These are phyloP conservation scores for Magnusiomyces paraingens DNA, from an alignment of 1,139 yeast genomes.

Conservation along the genomic window DNA sequence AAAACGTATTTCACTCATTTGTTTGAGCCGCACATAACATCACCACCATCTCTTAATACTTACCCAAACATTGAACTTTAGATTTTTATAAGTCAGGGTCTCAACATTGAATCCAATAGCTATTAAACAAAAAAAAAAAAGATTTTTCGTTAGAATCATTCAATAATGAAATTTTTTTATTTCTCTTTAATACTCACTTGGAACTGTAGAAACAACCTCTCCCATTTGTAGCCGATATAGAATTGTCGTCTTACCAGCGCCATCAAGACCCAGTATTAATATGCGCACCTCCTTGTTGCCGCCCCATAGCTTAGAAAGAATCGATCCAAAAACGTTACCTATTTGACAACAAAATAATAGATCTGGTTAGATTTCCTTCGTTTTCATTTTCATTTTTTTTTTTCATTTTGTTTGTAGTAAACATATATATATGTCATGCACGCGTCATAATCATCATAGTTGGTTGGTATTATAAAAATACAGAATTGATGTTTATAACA, in stretches of 20 bases:
- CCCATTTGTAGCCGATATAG: conserved; percentile 87
- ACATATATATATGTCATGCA: too few relatives aligned
- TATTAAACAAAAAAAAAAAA: conserved; percentile 17
- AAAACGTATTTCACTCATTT: background rate
- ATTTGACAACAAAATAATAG: too few relatives aligned
- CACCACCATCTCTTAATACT: conserved; percentile 14
- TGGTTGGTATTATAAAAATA: too few relatives aligned
- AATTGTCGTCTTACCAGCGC: conserved; percentile 97
- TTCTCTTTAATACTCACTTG: conserved; percentile 38
- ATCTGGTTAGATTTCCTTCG: too few relatives aligned
- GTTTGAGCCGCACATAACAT: too few relatives aligned
- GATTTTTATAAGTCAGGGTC: conserved; percentile 80
- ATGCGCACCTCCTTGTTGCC: conserved; percentile 85
- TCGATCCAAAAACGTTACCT: conserved; percentile 49
- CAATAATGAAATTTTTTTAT: background rate
- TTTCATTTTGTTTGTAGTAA: too few relatives aligned
- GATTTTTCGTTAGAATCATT: background rate
- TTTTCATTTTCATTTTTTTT: too few relatives aligned
- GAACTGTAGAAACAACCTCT: conserved; percentile 90
- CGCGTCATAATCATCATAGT: too few relatives aligned
- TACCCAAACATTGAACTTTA: conserved; percentile 74
- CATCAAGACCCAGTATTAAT: conserved; percentile 87
- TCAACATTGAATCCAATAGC: conserved; percentile 96
- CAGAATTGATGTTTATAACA: too few relatives aligned
- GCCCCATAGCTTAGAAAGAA: conserved; percentile 86